Evolutionary conservation across 2,329 filamentous ascomycete genomes (phyloP).

Genomic region (Sclerotinia spermophila): DNA sequence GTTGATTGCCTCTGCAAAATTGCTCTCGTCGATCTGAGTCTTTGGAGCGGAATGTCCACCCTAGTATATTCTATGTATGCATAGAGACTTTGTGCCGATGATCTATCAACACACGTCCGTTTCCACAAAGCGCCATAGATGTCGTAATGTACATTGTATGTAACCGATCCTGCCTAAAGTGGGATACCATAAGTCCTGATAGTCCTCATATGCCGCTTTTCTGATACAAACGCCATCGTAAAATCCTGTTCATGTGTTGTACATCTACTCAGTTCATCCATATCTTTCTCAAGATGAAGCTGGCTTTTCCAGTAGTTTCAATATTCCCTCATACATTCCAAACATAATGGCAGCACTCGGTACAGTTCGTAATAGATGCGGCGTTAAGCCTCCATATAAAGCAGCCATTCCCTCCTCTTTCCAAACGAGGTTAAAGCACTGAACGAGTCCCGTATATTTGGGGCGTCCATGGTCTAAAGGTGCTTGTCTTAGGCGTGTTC

Average conservation of each 20-base stretch:
- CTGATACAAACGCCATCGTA: slow-evolving; percentile 26
- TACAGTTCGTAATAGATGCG: slow-evolving; percentile 85
- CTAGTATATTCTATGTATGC: neutral
- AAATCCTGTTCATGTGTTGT: slow-evolving; percentile 17
- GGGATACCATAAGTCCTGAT: slow-evolving; percentile 10
- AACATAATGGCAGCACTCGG: slow-evolving; percentile 96
- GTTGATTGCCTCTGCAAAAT: neutral
- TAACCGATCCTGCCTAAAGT: slow-evolving; percentile 1
- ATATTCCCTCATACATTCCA: slow-evolving; percentile 62
- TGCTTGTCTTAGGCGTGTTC: slow-evolving; percentile 80
- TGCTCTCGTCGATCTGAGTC: slow-evolving; percentile 3
- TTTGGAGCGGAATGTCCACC: slow-evolving; percentile 14
- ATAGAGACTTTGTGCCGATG: neutral
- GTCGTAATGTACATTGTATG: slow-evolving; percentile 16
- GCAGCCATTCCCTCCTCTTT: slow-evolving; percentile 83
- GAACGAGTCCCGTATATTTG: slow-evolving; percentile 84
- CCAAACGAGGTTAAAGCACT: slow-evolving; percentile 85
- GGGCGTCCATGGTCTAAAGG: slow-evolving; percentile 67
- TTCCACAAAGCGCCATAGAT: slow-evolving; percentile 11
- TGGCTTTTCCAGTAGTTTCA: slow-evolving; percentile 34
- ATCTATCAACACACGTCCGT: slow-evolving; percentile 4
- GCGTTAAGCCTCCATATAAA: slow-evolving; percentile 86
- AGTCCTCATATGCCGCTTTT: slow-evolving; percentile 13
- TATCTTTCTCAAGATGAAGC: slow-evolving; percentile 28
- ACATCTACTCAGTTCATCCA: neutral